Base-by-base conservation (phyloP, 176 grass and related monocot genomes). In the Sorghum bicolor region DNA sequence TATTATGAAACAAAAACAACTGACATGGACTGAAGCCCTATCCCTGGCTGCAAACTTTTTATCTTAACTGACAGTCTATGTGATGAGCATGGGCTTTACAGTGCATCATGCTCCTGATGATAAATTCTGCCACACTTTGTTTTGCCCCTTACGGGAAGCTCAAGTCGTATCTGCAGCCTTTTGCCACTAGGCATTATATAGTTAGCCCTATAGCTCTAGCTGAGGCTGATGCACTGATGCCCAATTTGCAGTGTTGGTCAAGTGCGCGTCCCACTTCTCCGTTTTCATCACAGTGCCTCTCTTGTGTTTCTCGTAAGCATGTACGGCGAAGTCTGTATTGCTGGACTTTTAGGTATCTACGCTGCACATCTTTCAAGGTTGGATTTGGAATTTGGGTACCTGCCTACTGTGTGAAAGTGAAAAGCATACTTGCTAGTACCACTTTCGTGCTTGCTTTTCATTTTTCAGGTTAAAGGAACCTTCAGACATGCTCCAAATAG, bases 1-100 rank as follows among this genome's bases (percentile, higher is more conserved):
- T n/a, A n/a, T n/a, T n/a, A n/a, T 65, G 55, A 80, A 86, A 74
- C 57, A 16, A 72, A 36, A 60, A 53, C 67, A 52, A 10, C 3
- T 75, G 78, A 80, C 25, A 66, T 31, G 25, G 70, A 58, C 76
- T 50, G 1, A 55, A 43, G 24, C 29, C 3, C 60, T 75, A 52
- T 75, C 60, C 13, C 2, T 58, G 43, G 77, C 31, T 58, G 61
- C 70, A 86, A 39, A 19, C 16, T 73, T 86, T 79, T 38, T 69
- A 86, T 80, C 45, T 62, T 40, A n/a, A 52, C 67, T 33, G 38
- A 50, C 50, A 47, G 53, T 17, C 34, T 70, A 86, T 24, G 20
- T 8, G 24, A 8, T 80, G 34, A 53, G 53, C 50, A 70, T 19
- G 19, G 1, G 22, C 65, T 25, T 55, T 37, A 69, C 44, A 47